A percentile compares a stretch with the other conserved stretches of the same genome.
Evolutionary conservation across 23 red algal species (phyloP).

Genomic region (Gracilaria gracilis): DNA sequence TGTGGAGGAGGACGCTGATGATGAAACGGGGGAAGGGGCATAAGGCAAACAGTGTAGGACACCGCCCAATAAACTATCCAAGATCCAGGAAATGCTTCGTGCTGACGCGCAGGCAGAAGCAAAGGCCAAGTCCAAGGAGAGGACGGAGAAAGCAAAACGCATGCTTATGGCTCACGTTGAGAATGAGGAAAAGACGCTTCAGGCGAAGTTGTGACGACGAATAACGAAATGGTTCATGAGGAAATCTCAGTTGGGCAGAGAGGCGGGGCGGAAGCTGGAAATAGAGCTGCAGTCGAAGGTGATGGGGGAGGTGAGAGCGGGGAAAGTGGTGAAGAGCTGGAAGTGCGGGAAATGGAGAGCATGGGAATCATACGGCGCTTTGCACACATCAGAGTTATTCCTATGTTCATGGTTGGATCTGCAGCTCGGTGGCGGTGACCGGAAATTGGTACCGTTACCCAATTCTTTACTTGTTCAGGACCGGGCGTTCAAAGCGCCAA

Average conservation of each 20-base stretch:
- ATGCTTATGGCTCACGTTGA: constrained; percentile 16
- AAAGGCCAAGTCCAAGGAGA: constrained; percentile 1
- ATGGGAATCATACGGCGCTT: constrained; percentile 59
- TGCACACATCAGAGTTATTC: constrained; percentile 61
- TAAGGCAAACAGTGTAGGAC: not conserved
- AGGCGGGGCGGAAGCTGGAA: not conserved
- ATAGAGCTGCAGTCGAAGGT: not conserved
- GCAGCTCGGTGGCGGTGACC: constrained; percentile 16
- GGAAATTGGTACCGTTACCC: constrained; percentile 28
- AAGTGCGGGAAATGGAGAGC: constrained; percentile 52
- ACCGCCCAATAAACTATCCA: not conserved
- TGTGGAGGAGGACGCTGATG: not conserved
- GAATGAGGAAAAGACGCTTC: not conserved
- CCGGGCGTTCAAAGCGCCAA: too few relatives aligned
- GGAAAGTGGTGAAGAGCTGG: constrained; percentile 35
- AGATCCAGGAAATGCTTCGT: constrained; percentile 3
- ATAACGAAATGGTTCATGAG: not conserved
- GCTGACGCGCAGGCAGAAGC: constrained; percentile 12
- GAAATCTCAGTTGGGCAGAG: not conserved
- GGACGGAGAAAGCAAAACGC: not conserved
- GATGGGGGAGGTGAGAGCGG: not conserved
- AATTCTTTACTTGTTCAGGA: constrained; percentile 55
- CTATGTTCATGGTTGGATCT: constrained; percentile 37
- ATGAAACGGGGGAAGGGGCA: not conserved
- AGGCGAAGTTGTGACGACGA: not conserved